Percentiles rank a stretch among this genome's conserved stretches.
phyloP scores from a whole-genome alignment of 768 basidiomycete species.

The Tylopilus vinaceipallidus region DNA sequence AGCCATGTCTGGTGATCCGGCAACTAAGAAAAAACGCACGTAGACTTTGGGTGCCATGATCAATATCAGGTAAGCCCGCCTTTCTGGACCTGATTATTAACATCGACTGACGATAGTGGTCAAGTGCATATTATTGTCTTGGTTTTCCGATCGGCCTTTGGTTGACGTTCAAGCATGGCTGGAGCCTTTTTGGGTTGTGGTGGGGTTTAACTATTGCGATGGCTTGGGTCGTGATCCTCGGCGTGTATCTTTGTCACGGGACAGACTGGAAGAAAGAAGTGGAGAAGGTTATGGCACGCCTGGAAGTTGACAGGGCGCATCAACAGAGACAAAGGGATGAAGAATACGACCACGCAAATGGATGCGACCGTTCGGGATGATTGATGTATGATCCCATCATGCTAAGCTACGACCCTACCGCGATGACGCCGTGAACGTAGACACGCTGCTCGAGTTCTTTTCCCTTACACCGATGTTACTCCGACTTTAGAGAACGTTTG shows the following conservation, averaged over 20 bases:
- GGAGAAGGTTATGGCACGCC: constrained; percentile 51
- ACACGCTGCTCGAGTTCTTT: no score
- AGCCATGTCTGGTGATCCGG: neutral
- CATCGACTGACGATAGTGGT: neutral
- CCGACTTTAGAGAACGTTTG: no score
- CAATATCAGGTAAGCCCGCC: constrained; percentile 58
- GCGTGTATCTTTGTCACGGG: constrained; percentile 43
- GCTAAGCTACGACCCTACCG: neutral
- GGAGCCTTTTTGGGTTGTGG: constrained; percentile 80
- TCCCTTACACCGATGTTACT: no score
- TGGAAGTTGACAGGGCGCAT: constrained; percentile 45
- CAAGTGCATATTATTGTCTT: constrained; percentile 71
- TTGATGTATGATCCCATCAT: neutral
- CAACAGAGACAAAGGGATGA: neutral
- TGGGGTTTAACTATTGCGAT: constrained; percentile 65
- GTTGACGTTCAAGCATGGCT: constrained; percentile 61
- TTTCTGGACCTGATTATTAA: neutral
- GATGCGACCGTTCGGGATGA: neutral
- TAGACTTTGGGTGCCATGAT: constrained; percentile 76
- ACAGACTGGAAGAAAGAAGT: constrained; percentile 76
- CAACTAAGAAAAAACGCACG: neutral
- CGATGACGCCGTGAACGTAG: neutral
- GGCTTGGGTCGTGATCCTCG: constrained; percentile 13
- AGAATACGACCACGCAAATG: neutral
- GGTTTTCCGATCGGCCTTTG: constrained; percentile 82